Evolutionary conservation across 441 rosid species (phyloP).

Genomic region (Croton laevigatus): DNA sequence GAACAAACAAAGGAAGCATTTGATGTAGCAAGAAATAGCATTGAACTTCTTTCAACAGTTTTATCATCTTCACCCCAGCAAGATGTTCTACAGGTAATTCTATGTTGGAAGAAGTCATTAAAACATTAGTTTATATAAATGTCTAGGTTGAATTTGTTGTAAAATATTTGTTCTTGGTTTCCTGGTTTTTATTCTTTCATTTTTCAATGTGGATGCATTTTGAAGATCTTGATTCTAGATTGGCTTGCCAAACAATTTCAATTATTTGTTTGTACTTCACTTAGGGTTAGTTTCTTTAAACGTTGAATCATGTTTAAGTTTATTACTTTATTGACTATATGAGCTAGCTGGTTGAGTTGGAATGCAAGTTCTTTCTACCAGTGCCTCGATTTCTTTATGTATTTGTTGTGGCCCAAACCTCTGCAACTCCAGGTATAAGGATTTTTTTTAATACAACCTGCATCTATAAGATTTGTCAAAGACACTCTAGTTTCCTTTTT

Average conservation of each 20-base stretch:
- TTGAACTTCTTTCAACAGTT: conserved; percentile 78
- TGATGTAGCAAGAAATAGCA: conserved; percentile 83
- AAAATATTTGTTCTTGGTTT: neutral
- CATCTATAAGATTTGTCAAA: neutral
- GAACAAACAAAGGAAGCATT: conserved; percentile 90
- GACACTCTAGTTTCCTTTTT: neutral
- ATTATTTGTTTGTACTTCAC: neutral
- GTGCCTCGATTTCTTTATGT: neutral
- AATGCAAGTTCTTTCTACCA: neutral
- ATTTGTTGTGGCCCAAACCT: neutral
- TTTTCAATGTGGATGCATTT: too few species aligned
- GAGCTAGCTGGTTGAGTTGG: neutral
- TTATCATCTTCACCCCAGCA: conserved; percentile 76
- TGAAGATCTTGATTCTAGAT: neutral
- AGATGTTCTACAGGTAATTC: conserved; percentile 63
- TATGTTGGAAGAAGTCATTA: conserved; percentile 6
- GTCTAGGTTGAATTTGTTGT: neutral
- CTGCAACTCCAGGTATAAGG: neutral
- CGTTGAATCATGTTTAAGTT: neutral
- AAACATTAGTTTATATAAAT: neutral
- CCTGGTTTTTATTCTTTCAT: neutral
- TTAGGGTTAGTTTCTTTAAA: neutral
- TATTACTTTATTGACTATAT: neutral
- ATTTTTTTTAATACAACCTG: neutral
- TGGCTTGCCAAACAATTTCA: neutral